Evolutionary conservation across 441 rosid genomes (phyloP).

Genomic region (Brassica hybrid): DNA sequence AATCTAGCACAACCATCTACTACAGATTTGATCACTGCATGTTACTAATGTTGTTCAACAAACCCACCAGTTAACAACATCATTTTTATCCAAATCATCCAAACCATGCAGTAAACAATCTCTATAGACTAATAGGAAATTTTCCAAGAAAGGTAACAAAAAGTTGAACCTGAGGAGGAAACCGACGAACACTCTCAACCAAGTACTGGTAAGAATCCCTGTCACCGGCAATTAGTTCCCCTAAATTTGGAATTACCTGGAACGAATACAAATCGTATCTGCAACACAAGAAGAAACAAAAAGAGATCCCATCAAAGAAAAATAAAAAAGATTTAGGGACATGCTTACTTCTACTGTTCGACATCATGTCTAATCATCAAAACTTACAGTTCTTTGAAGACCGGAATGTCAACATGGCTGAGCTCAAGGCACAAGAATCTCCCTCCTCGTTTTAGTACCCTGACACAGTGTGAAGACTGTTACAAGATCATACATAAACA

Average conservation of each 20-base stretch:
- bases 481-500: no score
- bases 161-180: slow-evolving; percentile 71
- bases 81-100: not conserved
- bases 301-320: not conserved
- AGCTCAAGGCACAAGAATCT: no score
- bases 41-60: not conserved
- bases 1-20: not conserved
- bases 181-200: slow-evolving; percentile 90
- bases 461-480: not conserved
- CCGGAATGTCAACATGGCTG: no score
- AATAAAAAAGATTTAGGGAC: not conserved
- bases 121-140: not conserved
- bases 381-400: not conserved
- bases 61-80: slow-evolving; percentile 13
- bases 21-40: slow-evolving; percentile 6
- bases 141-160: not conserved
- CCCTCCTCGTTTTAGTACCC: no score
- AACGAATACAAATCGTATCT: slow-evolving; percentile 88
- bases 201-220: slow-evolving; percentile 84
- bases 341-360: not conserved
- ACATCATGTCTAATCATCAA: not conserved
- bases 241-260: slow-evolving; percentile 75
- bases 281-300: slow-evolving; percentile 40
- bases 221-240: slow-evolving; percentile 84
- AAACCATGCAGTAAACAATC: not conserved